These are phyloP conservation scores for Bipolaris oryzae DNA, from an alignment of 2,329 filamentous ascomycete genomes.

Conservation along the genomic window DNA sequence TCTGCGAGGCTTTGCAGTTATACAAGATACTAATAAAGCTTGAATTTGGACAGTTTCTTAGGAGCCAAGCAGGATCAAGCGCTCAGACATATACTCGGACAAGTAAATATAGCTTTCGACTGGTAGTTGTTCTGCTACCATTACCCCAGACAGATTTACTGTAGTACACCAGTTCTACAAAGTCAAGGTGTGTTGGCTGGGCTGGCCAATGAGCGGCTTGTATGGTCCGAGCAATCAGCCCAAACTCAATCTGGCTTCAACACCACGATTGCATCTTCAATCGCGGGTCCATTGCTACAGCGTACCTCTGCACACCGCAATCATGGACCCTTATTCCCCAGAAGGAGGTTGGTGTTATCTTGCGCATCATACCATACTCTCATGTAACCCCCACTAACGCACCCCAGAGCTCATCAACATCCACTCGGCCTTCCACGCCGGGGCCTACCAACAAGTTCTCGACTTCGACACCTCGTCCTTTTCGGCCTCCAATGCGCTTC, in stretches of 20 bases:
- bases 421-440: slow-evolving; percentile 71
- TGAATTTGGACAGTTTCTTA: too few relatives aligned
- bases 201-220: slow-evolving; percentile 28
- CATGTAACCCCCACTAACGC: slow-evolving; percentile 19
- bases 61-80: too few relatives aligned
- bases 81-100: too few relatives aligned
- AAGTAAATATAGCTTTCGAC: too few relatives aligned
- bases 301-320: slow-evolving; percentile 1
- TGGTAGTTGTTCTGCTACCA: too few relatives aligned
- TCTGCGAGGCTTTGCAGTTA: too few relatives aligned
- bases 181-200: too few relatives aligned
- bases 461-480: slow-evolving; percentile 84
- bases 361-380: background rate
- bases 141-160: too few relatives aligned
- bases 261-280: slow-evolving; percentile 21
- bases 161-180: too few relatives aligned
- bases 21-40: too few relatives aligned
- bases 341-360: slow-evolving; percentile 64
- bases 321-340: slow-evolving; percentile 65
- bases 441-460: slow-evolving; percentile 84
- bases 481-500: slow-evolving; percentile 76
- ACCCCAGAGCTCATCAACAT: slow-evolving; percentile 68
- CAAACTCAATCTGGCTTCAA: slow-evolving; percentile 45
- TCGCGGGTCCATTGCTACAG: slow-evolving; percentile 11
- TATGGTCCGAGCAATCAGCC: slow-evolving; percentile 35